These are phyloP conservation scores for Mucor circinelloides DNA, from an alignment of 371 early-diverging fungal species.

Conservation along the genomic window DNA sequence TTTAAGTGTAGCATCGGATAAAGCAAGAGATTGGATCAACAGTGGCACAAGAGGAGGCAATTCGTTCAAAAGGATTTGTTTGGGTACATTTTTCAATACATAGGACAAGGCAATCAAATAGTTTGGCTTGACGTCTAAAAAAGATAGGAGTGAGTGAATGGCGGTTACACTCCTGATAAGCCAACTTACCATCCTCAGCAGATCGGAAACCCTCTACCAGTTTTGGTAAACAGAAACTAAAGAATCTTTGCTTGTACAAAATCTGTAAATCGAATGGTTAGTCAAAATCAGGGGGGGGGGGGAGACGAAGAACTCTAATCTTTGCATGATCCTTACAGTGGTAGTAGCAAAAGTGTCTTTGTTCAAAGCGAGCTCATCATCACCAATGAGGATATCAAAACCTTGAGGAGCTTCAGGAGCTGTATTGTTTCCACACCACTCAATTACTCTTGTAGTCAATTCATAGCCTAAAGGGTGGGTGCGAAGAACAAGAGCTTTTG, in stretches of 20 bases:
- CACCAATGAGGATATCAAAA: constrained; percentile 70
- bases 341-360: constrained; percentile 70
- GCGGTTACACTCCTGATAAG: neutral
- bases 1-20: constrained; percentile 67
- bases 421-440: constrained; percentile 46
- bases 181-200: constrained; percentile 4
- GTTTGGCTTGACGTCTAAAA: constrained; percentile 57
- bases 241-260: constrained; percentile 84
- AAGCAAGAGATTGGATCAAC: constrained; percentile 67
- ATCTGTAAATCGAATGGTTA: constrained; percentile 47
- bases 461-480: constrained; percentile 58
- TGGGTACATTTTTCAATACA: constrained; percentile 79
- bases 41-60: constrained; percentile 76
- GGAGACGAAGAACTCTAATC: neutral
- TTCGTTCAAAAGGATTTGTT: constrained; percentile 78
- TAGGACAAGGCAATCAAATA: constrained; percentile 83
- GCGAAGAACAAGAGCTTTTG: constrained; percentile 65
- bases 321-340: constrained; percentile 42
- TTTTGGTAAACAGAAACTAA: constrained; percentile 71
- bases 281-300: neutral
- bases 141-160: neutral
- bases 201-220: constrained; percentile 67
- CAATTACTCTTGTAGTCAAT: constrained; percentile 61
- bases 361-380: constrained; percentile 69
- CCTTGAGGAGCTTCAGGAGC: constrained; percentile 67